Percentiles rank a stretch among this genome's conserved stretches.
Evolutionary conservation across 768 basidiomycete genomes (phyloP).

Genomic region (Boletus eberwhitei): DNA sequence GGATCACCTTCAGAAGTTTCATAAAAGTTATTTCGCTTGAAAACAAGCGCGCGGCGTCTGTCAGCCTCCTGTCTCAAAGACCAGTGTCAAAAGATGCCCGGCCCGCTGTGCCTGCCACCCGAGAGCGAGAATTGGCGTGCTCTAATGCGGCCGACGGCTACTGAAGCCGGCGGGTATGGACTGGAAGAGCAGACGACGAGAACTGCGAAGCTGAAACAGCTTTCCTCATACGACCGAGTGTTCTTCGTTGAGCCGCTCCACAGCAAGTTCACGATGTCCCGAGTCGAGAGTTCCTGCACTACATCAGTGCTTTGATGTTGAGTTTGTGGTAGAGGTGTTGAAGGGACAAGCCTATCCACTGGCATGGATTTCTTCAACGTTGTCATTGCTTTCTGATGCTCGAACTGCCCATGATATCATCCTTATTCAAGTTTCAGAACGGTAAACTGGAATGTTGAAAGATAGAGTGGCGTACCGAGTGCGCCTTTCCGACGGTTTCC

Average conservation of each 20-base stretch:
- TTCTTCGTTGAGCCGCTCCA: slow-evolving; percentile 10
- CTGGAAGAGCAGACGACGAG: background rate
- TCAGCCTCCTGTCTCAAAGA: background rate
- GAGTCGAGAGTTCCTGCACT: slow-evolving; percentile 1
- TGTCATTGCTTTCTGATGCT: background rate
- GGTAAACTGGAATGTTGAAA: too few species aligned
- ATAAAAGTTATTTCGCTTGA: background rate
- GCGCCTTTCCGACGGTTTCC: too few species aligned
- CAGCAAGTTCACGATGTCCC: background rate
- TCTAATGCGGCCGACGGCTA: background rate
- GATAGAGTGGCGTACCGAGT: too few species aligned
- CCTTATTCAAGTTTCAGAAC: too few species aligned
- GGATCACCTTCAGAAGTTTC: background rate
- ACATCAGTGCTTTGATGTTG: too few species aligned
- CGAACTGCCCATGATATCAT: background rate
- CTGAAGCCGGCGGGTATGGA: background rate
- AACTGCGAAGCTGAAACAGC: slow-evolving; percentile 1
- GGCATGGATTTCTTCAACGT: background rate
- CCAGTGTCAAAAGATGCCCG: too few species aligned
- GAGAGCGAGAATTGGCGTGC: background rate
- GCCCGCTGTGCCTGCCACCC: too few species aligned
- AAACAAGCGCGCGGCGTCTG: background rate
- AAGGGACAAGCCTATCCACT: too few species aligned
- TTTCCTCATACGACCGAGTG: slow-evolving; percentile 5
- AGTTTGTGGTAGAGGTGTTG: too few species aligned